Conservation (phyloP, 1,284 basidiomycete genomes). For the Albatrellus sp. region DNA sequence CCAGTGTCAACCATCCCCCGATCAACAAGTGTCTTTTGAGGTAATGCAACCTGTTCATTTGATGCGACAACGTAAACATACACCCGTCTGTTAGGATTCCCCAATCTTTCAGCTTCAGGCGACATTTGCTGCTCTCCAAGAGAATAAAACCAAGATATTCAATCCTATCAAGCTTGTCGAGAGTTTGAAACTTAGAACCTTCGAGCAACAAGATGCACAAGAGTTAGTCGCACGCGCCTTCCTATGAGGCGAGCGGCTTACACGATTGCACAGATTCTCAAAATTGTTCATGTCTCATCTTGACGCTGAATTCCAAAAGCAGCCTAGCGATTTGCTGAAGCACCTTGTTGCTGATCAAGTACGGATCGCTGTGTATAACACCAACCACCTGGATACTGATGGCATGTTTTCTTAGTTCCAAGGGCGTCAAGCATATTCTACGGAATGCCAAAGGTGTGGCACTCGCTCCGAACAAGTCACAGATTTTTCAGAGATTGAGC, state of each 20-base stretch:
- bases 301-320: constrained; percentile 73
- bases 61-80: neutral
- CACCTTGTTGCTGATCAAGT: constrained; percentile 66
- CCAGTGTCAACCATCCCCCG: constrained; percentile 37
- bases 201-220: constrained; percentile 89
- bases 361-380: constrained; percentile 3
- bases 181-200: constrained; percentile 64
- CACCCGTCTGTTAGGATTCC: constrained; percentile 34
- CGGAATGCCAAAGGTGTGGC: constrained; percentile 59
- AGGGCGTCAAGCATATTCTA: constrained; percentile 71
- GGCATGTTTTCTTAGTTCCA: constrained; percentile 50
- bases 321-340: constrained; percentile 44
- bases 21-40: constrained; percentile 38
- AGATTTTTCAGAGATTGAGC: constrained; percentile 77
- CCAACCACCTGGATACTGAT: neutral
- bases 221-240: constrained; percentile 43
- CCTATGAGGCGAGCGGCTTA: neutral
- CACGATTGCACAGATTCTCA: constrained; percentile 53
- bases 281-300: constrained; percentile 88
- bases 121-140: constrained; percentile 74
- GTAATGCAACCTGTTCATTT: constrained; percentile 20
- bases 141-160: constrained; percentile 54
- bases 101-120: constrained; percentile 66
- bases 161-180: constrained; percentile 78
- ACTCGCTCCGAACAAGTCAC: constrained; percentile 52